Percentiles rank a stretch among this genome's conserved stretches.
Evolutionary conservation across 306 rosid species (phyloP).

Genomic region (Pachyrhizus erosus): DNA sequence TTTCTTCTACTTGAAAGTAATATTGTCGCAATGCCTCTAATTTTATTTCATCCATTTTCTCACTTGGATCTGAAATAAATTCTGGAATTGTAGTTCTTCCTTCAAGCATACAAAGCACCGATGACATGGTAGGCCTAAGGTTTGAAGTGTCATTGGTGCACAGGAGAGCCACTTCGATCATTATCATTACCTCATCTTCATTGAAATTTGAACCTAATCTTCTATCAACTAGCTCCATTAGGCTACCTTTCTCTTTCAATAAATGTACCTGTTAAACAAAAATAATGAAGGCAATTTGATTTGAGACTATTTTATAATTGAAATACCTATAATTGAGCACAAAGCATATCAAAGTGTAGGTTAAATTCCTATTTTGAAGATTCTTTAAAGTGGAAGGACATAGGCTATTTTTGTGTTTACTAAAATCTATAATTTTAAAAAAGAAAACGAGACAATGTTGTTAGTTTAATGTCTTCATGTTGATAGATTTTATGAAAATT

Average conservation of each 20-base stretch:
- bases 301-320: not conserved
- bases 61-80: constrained; percentile 33
- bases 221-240: constrained; percentile 44
- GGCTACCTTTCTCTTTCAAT: constrained; percentile 44
- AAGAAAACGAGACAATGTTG: not conserved
- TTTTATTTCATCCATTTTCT: constrained; percentile 41
- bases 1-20: constrained; percentile 39
- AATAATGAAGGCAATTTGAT: not conserved
- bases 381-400: not conserved
- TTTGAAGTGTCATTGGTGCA: constrained; percentile 42
- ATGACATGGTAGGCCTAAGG: constrained; percentile 45
- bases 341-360: not conserved
- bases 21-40: constrained; percentile 40
- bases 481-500: not conserved
- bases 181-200: constrained; percentile 37
- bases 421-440: not conserved
- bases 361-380: not conserved
- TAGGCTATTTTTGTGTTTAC: not conserved
- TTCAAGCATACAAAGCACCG: constrained; percentile 50
- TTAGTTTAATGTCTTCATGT: not conserved
- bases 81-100: constrained; percentile 39
- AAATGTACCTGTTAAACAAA: constrained; percentile 35
- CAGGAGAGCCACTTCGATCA: constrained; percentile 50
- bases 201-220: constrained; percentile 42
- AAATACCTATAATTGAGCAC: not conserved